Evolutionary conservation across 1,284 basidiomycete species (phyloP).

Genomic region (Naganishia cerealis): DNA sequence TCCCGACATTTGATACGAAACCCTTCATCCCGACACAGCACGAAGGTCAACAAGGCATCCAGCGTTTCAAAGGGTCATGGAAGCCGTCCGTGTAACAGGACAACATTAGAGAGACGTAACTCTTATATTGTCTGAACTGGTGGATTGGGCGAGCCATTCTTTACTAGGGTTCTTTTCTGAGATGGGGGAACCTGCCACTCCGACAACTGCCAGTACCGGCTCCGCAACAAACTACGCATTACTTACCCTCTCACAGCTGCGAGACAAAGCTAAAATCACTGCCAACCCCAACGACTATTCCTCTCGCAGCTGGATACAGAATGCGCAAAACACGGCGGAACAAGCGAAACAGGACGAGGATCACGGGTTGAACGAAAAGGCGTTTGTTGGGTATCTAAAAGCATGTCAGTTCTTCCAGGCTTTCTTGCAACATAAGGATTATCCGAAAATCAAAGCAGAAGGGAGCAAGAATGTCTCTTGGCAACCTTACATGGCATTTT

Average conservation of each 20-base stretch:
- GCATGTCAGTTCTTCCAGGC: slow-evolving; percentile 41
- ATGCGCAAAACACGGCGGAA: slow-evolving; percentile 46
- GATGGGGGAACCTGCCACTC: slow-evolving; percentile 8
- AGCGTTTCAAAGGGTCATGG: not conserved
- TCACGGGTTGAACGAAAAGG: slow-evolving; percentile 42
- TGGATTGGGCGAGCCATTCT: not conserved
- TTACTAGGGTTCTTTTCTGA: not conserved
- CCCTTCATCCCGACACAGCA: not conserved
- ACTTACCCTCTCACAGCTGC: slow-evolving; percentile 39
- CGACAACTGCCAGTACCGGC: not conserved
- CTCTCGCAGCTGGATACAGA: slow-evolving; percentile 48
- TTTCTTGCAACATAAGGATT: slow-evolving; percentile 31
- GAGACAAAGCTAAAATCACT: slow-evolving; percentile 38
- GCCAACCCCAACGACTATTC: slow-evolving; percentile 36
- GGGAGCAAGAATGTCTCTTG: slow-evolving; percentile 40
- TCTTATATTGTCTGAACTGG: not conserved
- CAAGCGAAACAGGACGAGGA: slow-evolving; percentile 46
- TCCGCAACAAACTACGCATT: slow-evolving; percentile 32
- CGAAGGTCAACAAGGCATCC: not conserved
- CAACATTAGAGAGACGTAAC: not conserved
- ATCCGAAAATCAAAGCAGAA: slow-evolving; percentile 35
- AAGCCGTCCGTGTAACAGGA: not conserved
- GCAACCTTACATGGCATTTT: slow-evolving; percentile 46
- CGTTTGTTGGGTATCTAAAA: slow-evolving; percentile 48
- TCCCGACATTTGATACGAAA: not conserved